Evolutionary conservation across 805 yeast genomes (phyloP).

Genomic region (Teunomyces stri): DNA sequence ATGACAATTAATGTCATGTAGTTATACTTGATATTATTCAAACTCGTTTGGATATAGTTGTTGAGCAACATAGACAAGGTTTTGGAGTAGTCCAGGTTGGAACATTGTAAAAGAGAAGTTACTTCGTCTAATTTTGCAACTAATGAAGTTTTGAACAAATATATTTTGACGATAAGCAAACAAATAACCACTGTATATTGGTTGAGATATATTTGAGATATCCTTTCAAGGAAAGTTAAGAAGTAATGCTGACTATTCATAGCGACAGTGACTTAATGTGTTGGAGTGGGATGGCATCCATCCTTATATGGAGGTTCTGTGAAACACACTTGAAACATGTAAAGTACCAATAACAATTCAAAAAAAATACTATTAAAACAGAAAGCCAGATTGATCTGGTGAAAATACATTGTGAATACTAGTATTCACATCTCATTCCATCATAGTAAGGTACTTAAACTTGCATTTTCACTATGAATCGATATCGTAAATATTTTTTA

Average conservation of each 20-base stretch:
- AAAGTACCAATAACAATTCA: not conserved
- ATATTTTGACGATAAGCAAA: slow-evolving; percentile 58
- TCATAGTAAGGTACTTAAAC: too few species aligned
- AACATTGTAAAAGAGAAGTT: slow-evolving; percentile 37
- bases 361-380: not conserved
- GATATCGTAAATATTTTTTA: not conserved
- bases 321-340: not conserved
- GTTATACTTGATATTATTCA: slow-evolving; percentile 49
- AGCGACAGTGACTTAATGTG: not conserved
- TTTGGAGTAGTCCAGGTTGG: slow-evolving; percentile 52
- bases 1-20: slow-evolving; percentile 43
- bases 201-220: slow-evolving; percentile 68
- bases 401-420: too few species aligned
- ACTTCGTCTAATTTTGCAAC: slow-evolving; percentile 34
- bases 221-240: slow-evolving; percentile 48
- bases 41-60: slow-evolving; percentile 42
- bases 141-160: slow-evolving; percentile 53
- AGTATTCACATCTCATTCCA: too few species aligned
- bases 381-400: too few species aligned
- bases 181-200: slow-evolving; percentile 56
- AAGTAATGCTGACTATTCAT: slow-evolving; percentile 21
- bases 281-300: not conserved
- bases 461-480: too few species aligned
- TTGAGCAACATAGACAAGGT: slow-evolving; percentile 57
- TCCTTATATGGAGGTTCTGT: not conserved